Percentiles rank a stretch among this genome's conserved stretches.
These are phyloP conservation scores for Nigrograna mackinnonii DNA, from an alignment of 2,329 filamentous ascomycete species.

Conservation along the genomic window DNA sequence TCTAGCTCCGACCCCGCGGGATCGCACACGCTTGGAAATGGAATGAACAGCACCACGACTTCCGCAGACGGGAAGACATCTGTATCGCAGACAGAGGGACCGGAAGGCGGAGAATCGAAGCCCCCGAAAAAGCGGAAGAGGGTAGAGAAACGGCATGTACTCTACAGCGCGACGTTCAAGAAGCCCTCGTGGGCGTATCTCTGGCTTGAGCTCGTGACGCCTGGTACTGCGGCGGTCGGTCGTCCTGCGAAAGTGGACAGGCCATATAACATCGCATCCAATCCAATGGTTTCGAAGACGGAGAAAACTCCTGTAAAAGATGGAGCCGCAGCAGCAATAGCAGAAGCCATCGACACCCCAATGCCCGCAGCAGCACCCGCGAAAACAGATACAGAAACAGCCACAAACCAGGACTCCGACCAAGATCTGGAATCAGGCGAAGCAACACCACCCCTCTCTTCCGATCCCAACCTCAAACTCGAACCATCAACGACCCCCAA, in stretches of 20 bases:
- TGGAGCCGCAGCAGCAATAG: no score
- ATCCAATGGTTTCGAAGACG: constrained; percentile 4
- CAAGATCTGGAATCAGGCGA: no score
- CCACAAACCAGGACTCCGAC: constrained; percentile 1
- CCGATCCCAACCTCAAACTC: background rate
- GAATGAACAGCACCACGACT: no score
- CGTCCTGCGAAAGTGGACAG: no score
- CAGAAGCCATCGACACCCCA: no score
- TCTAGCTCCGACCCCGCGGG: no score
- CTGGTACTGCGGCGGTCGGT: constrained; percentile 7
- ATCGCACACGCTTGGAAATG: no score
- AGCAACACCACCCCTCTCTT: constrained; percentile 3
- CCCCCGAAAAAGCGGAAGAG: constrained; percentile 24
- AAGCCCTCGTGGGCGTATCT: constrained; percentile 46
- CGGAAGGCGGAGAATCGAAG: no score
- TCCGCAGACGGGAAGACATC: no score
- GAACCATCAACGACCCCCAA: constrained; percentile 3
- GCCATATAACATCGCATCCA: no score
- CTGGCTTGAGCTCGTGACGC: constrained; percentile 40
- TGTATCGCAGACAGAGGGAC: no score
- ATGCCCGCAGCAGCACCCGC: no score
- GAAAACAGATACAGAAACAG: background rate
- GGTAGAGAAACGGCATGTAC: constrained; percentile 19
- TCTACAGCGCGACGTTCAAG: constrained; percentile 43
- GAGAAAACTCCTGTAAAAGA: background rate